A percentile compares a stretch with the other conserved stretches of the same genome.
Evolutionary conservation across 148 eudicot species (phyloP).

Genomic region (Camellia granthamiana): DNA sequence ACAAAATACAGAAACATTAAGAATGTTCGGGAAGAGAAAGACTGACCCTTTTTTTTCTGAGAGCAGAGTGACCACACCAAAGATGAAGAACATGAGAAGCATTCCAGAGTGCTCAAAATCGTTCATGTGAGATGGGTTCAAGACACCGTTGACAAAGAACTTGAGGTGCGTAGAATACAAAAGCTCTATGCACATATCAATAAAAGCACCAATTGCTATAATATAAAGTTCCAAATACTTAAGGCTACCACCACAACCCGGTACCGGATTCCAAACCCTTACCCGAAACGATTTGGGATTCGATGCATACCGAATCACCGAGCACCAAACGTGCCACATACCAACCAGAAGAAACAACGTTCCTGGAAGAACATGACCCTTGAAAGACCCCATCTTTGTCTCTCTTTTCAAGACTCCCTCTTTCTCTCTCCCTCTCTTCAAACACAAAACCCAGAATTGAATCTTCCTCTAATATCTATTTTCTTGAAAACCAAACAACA

Average conservation of each 20-base stretch:
- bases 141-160: slow-evolving; percentile 61
- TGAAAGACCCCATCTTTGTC: slow-evolving; percentile 69
- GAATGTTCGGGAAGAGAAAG: not conserved
- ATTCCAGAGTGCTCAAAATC: slow-evolving; percentile 85
- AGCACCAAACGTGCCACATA: slow-evolving; percentile 76
- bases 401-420: not conserved
- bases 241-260: slow-evolving; percentile 61
- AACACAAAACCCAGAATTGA: not conserved
- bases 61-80: slow-evolving; percentile 50
- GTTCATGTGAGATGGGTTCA: slow-evolving; percentile 74
- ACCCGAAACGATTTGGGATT: slow-evolving; percentile 51
- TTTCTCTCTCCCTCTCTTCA: not conserved
- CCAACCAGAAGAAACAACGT: slow-evolving; percentile 71
- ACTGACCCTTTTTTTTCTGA: slow-evolving; percentile 68
- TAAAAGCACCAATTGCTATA: slow-evolving; percentile 61
- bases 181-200: slow-evolving; percentile 84
- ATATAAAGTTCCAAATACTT: slow-evolving; percentile 76
- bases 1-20: not conserved
- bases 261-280: slow-evolving; percentile 77
- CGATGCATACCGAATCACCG: slow-evolving; percentile 51
- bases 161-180: slow-evolving; percentile 67
- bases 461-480: too few species aligned
- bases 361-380: slow-evolving; percentile 82
- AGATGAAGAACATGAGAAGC: slow-evolving; percentile 88
- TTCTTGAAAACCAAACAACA: not conserved